Evolutionary conservation across 2,329 filamentous ascomycete species (phyloP).

Genomic region (Penicillium sp.): DNA sequence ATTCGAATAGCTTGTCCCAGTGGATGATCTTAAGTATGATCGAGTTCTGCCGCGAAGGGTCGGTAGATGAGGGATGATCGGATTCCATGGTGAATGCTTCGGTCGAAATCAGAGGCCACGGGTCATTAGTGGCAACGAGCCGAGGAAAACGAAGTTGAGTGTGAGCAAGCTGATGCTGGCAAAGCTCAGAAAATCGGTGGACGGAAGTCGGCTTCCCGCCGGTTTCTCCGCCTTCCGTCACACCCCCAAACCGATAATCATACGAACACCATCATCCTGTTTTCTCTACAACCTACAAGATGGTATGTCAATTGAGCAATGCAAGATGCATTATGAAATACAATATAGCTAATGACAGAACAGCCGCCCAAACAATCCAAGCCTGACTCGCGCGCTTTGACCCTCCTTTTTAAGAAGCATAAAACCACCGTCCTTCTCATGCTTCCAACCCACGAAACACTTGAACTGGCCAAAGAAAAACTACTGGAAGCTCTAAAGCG

Average conservation of each 20-base stretch:
- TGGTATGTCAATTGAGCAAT: conserved; percentile 8
- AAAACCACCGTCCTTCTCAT: conserved; percentile 70
- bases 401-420: conserved; percentile 71
- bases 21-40: conserved; percentile 31
- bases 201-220: conserved; percentile 5
- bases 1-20: conserved; percentile 41
- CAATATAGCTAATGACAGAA: background rate
- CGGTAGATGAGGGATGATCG: conserved; percentile 7
- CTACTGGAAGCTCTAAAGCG: conserved; percentile 58
- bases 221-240: conserved; percentile 22
- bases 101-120: background rate
- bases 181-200: conserved; percentile 13
- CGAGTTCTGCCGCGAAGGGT: conserved; percentile 20
- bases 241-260: background rate
- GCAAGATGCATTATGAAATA: background rate
- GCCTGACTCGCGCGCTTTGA: conserved; percentile 54
- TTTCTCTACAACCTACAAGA: conserved; percentile 5
- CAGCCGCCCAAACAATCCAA: conserved; percentile 22
- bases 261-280: background rate
- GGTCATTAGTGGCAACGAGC: too few relatives aligned
- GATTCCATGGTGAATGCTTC: conserved; percentile 17
- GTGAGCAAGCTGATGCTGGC: background rate
- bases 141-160: background rate
- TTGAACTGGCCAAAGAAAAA: conserved; percentile 57
- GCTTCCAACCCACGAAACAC: conserved; percentile 57